These are phyloP conservation scores for Colletotrichum sojae DNA, from an alignment of 2,329 filamentous ascomycete genomes.

Conservation along the genomic window DNA sequence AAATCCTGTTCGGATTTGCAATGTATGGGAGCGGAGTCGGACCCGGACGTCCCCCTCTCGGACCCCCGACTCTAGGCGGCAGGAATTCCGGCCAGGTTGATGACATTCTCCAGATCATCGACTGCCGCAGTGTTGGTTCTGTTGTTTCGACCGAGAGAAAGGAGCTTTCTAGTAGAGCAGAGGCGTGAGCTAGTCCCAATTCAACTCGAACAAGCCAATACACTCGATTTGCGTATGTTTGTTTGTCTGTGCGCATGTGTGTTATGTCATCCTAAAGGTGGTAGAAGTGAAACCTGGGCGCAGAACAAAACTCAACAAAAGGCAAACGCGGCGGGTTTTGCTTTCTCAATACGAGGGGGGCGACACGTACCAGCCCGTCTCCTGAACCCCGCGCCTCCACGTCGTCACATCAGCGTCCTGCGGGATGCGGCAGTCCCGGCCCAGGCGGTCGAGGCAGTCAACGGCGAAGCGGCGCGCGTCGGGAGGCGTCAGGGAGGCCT, in stretches of 20 bases:
- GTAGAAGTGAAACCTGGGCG: conserved; percentile 28
- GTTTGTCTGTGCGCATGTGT: neutral
- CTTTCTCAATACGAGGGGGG: neutral
- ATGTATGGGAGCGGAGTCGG: neutral
- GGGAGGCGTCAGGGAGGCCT: conserved; percentile 25
- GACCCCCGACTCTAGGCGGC: no score
- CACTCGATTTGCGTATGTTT: neutral
- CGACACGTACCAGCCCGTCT: conserved; percentile 40
- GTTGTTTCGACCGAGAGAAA: no score
- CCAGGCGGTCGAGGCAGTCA: conserved; percentile 42
- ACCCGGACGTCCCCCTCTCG: neutral
- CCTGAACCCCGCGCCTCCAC: conserved; percentile 1
- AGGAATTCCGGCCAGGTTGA: no score
- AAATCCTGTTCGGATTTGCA: no score
- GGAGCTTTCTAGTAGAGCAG: no score
- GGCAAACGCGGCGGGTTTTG: neutral
- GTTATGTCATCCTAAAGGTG: conserved; percentile 19
- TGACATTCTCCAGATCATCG: no score
- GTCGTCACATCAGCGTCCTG: conserved; percentile 15
- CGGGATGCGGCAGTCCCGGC: conserved; percentile 43
- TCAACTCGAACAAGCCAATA: no score
- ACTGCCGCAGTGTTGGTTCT: no score
- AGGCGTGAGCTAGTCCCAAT: no score
- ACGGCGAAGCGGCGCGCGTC: conserved; percentile 37
- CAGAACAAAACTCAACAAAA: conserved; percentile 18